phyloP scores from a whole-genome alignment of 768 basidiomycete genomes.

The Holtermannia corniformis region DNA sequence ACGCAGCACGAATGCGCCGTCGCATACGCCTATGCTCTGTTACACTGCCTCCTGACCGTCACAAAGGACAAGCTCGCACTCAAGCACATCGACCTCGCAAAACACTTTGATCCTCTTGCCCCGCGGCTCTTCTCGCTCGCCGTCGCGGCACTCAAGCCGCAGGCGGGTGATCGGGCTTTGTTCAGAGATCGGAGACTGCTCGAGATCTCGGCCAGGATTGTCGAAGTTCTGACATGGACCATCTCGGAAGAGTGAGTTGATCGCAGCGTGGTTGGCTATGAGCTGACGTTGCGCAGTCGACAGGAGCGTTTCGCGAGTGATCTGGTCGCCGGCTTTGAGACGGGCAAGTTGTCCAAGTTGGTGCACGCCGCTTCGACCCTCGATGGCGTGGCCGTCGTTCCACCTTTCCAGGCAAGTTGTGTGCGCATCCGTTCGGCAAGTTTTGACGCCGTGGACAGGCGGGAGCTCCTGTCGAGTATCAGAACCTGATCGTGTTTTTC shows the following conservation, averaged over 20 bases:
- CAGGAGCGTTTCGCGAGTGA: conserved; percentile 53
- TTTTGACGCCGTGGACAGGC: conserved; percentile 38
- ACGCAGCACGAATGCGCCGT: conserved; percentile 49
- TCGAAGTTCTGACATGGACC: conserved; percentile 59
- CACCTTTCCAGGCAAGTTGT: conserved; percentile 49
- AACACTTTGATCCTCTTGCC: conserved; percentile 68
- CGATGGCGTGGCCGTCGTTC: conserved; percentile 41
- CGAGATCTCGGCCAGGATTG: conserved; percentile 55
- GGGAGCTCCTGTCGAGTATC: conserved; percentile 47
- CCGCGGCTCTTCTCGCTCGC: conserved; percentile 61
- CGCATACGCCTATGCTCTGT: conserved; percentile 75
- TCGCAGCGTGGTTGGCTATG: background rate
- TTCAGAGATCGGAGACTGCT: conserved; percentile 51
- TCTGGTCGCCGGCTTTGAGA: conserved; percentile 52
- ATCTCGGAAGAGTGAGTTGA: conserved; percentile 56
- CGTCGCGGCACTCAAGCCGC: conserved; percentile 42
- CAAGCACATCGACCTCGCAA: conserved; percentile 64
- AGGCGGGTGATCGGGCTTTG: conserved; percentile 20
- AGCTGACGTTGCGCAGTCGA: conserved; percentile 45
- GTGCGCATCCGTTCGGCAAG: conserved; percentile 10
- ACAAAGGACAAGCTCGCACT: conserved; percentile 48
- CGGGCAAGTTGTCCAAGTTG: conserved; percentile 50
- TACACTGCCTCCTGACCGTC: conserved; percentile 59
- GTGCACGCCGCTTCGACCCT: conserved; percentile 53
- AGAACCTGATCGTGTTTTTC: conserved; percentile 59